Evolutionary conservation across 1,284 basidiomycete genomes (phyloP).

Genomic region (Heimioporus punctisporus): DNA sequence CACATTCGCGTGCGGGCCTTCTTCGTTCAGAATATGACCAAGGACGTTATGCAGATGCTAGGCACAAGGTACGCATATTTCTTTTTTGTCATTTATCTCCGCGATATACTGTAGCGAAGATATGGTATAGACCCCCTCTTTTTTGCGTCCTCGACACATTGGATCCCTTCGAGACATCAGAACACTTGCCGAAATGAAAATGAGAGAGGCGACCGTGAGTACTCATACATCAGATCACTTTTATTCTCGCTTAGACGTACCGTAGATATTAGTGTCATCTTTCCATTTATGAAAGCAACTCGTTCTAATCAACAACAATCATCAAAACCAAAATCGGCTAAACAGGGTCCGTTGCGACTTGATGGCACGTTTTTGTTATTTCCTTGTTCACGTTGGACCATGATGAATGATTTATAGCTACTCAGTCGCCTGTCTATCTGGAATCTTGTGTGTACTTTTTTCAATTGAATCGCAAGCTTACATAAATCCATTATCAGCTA

Average conservation of each 20-base stretch:
- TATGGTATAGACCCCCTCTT: slow-evolving; percentile 53
- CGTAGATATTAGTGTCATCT: slow-evolving; percentile 53
- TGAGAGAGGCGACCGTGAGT: slow-evolving; percentile 46
- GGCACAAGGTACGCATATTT: slow-evolving; percentile 41
- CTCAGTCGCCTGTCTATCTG: slow-evolving; percentile 29
- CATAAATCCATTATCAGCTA: slow-evolving; percentile 11
- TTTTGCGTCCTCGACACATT: slow-evolving; percentile 56
- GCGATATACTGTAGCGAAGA: slow-evolving; percentile 10
- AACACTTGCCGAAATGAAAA: slow-evolving; percentile 35
- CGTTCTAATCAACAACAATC: too few species aligned
- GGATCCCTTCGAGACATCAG: slow-evolving; percentile 58
- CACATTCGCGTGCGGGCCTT: slow-evolving; percentile 45
- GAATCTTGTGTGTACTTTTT: slow-evolving; percentile 18
- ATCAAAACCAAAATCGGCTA: too few species aligned
- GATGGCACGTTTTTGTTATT: slow-evolving; percentile 5
- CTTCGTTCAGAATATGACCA: slow-evolving; percentile 50
- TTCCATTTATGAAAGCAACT: slow-evolving; percentile 43
- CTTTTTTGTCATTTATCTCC: not conserved
- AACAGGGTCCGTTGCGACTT: too few species aligned
- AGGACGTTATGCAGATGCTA: slow-evolving; percentile 52
- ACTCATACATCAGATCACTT: not conserved
- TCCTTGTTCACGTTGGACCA: not conserved
- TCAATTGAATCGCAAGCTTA: too few species aligned
- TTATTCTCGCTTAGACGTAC: not conserved
- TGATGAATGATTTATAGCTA: slow-evolving; percentile 30